A percentile compares a stretch with the other conserved stretches of the same genome.
These are phyloP conservation scores for Botrytis sinoallii DNA, from an alignment of 2,329 filamentous ascomycete species.

Conservation along the genomic window DNA sequence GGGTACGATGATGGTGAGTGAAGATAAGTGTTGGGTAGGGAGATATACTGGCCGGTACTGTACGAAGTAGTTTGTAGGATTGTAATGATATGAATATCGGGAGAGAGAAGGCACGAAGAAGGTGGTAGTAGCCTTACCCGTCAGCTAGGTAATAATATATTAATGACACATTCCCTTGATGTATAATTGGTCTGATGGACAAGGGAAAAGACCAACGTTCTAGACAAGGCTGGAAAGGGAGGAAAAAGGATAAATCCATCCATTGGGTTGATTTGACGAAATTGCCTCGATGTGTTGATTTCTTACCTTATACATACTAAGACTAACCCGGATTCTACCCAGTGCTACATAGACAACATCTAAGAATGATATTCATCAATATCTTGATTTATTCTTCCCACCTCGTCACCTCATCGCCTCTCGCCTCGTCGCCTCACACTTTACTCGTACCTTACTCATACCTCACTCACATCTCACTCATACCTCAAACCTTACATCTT, in stretches of 20 bases:
- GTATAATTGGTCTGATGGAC: not conserved
- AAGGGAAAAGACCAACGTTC: not conserved
- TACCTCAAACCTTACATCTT: not conserved
- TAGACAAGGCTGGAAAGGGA: slow-evolving; percentile 4
- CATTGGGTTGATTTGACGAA: not conserved
- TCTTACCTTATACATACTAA: not conserved
- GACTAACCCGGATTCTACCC: not conserved
- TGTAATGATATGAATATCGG: not conserved
- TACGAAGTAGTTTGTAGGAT: not conserved
- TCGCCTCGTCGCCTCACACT: no score
- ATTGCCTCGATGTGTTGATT: not conserved
- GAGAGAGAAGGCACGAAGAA: not conserved
- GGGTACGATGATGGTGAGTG: not conserved
- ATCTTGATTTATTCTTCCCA: not conserved
- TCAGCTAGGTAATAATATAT: not conserved
- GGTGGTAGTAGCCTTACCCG: not conserved
- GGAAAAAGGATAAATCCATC: not conserved
- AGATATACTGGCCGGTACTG: not conserved
- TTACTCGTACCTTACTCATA: not conserved
- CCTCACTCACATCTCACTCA: not conserved
- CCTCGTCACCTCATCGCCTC: not conserved
- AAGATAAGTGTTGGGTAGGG: not conserved
- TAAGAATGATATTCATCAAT: not conserved
- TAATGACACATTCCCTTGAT: not conserved
- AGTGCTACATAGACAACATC: not conserved